Evolutionary conservation across 352 stramenopile genomes (phyloP), one percentile per base, ranked within the genome.

Genomic region (Pythium aristosporum): DNA sequence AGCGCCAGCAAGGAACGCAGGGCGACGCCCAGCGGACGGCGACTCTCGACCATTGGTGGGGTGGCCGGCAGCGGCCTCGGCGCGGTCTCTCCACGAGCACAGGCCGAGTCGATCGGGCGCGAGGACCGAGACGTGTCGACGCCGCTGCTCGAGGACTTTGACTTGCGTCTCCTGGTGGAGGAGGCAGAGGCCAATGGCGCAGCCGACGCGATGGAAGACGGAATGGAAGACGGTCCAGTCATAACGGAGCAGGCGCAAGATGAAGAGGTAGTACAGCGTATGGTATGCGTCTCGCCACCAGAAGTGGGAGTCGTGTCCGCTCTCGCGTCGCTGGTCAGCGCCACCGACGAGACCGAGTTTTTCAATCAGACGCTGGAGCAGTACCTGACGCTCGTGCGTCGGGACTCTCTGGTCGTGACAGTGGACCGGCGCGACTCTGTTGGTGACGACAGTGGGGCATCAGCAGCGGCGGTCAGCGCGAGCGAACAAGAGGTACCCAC

Each of bases 1-100:
- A 80, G 64, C 41, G 64, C 73, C 13, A 57, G 63, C 23, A 66
- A 69, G 51, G 65, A 77, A 2, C 58, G 54, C 39, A 52, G 32
- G 2, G 20, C 49, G 8, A 64, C 65, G 11, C 51, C 60, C 12
- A 28, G 15, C 20, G 48, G 42, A 2, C 54, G 54, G 10, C 54
- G 58, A 8, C 43, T 70, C 5, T 70, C 63, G 8, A 21, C 59
- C 7, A 62, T 70, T n/a, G 44, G 44, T 6, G 47, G 41, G 12
- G 25, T 49, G 0, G 36, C 63, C 2, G 57, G 63, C 28, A 42
- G 50, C 28, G 41, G 58, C 36, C 30, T 63, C 2, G 39, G 12
- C 16, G 46, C 47, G 1, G 21, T 60, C 13, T 44, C 43, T 3
- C 28, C 28, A 21, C 50, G 18, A 20, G 20, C 20, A 21, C 5